Evolutionary conservation across 2,329 filamentous ascomycete species (phyloP), one percentile per base, ranked within the genome.

Genomic region (Calonectria pseudoreteaudii): DNA sequence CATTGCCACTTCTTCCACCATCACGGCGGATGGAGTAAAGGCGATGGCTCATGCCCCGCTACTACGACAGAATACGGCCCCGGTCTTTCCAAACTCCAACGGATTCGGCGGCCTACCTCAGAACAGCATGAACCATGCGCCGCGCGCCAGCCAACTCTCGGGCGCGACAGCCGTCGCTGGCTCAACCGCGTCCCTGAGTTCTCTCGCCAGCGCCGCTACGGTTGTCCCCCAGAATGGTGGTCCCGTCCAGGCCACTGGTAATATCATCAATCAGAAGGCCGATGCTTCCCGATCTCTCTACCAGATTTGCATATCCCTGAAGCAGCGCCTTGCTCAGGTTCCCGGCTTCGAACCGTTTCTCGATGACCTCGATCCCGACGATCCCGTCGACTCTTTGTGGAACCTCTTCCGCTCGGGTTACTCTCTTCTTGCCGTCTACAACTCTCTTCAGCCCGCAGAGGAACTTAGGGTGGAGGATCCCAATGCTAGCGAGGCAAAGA

Each of bases 201-300:
- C 89, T 3, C 83, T 91, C 62, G 82, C 85, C 56, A 89, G 84
- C 78, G 81, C 85, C 16, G 80, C 86, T 34, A 89, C 88, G 38
- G 78, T 86, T 34, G 82, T 85, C 74, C 85, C 67, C 13, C 86
- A 88, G 60, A 91, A 85, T 73, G 85, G 88, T 73, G 92, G 92
- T 58, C 91, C 91, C 74, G 91, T 96, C 75, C 87, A 95, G 80
- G 94, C 95, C 74, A 95, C 94, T 73, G 91, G 94, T 84, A 98
- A 98, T 85, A 98, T 99, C 84, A 98, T 99, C 89, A 99, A 99
- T 86, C 94, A 96, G 85, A 94, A 95, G 83, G 97, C 96, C 83
- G 96, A 98, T 84, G 96, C 97, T 77, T 95, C 94, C 70, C 91
- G 93, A 73, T 98, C 96, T 14, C 91, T 99, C 30, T 99, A 98